Evolutionary conservation across 345 rosid species (phyloP).

Genomic region (Populus pruinosa): DNA sequence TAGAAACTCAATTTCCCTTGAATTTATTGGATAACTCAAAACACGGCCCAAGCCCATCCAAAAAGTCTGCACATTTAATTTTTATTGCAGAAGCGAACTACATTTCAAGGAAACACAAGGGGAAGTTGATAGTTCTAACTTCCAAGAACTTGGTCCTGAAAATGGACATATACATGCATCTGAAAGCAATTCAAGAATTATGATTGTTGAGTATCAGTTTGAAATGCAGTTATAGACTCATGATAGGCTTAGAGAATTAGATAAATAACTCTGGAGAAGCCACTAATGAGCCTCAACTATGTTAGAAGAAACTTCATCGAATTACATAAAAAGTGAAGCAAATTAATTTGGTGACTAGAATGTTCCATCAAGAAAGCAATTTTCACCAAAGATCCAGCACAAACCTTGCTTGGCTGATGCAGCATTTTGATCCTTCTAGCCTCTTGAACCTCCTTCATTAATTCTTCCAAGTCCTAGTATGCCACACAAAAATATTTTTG

Average conservation of each 20-base stretch:
- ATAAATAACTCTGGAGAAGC: not conserved
- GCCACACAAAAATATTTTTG: constrained; percentile 1
- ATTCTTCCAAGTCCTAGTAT: constrained; percentile 77
- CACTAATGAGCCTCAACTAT: not conserved
- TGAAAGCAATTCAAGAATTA: not conserved
- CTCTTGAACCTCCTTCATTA: constrained; percentile 98
- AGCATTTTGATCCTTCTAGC: constrained; percentile 98
- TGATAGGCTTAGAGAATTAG: not conserved
- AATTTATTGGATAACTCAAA: not conserved
- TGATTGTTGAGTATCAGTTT: not conserved
- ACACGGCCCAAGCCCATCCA: not conserved
- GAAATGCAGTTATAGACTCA: not conserved
- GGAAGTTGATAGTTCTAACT: not conserved
- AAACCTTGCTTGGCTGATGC: constrained; percentile 98
- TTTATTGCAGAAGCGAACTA: not conserved
- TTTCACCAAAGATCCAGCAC: constrained; percentile 14
- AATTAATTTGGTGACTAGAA: not conserved
- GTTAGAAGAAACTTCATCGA: not conserved
- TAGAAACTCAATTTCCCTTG: not conserved
- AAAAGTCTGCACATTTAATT: not conserved
- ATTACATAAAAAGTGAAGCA: not conserved
- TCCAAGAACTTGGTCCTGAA: not conserved
- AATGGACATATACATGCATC: not conserved
- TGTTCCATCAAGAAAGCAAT: not conserved
- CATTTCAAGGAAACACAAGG: not conserved